Evolutionary conservation across 768 basidiomycete genomes (phyloP).

Genomic region (Boletellus ananiceps): DNA sequence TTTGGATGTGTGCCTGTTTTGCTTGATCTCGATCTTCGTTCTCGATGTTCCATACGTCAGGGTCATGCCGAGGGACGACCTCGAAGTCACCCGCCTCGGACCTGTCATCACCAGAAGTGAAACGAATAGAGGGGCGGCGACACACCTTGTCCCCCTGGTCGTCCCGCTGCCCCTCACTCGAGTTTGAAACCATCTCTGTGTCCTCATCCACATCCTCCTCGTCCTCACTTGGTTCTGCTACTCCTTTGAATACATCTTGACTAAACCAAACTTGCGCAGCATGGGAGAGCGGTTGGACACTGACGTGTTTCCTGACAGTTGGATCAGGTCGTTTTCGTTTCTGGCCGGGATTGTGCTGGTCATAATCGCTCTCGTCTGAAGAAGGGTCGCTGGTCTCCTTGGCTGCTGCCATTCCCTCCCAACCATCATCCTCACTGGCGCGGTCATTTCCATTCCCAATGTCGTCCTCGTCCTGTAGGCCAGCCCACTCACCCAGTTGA

Average conservation of each 20-base stretch:
- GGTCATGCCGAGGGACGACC: conserved; percentile 56
- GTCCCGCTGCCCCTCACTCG: conserved; percentile 30
- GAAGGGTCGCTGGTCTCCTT: conserved; percentile 49
- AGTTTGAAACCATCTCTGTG: conserved; percentile 25
- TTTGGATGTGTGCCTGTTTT: conserved; percentile 59
- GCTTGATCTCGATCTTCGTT: conserved; percentile 69
- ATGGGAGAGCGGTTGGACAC: conserved; percentile 40
- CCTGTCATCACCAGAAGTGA: conserved; percentile 17
- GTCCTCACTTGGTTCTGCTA: conserved; percentile 35
- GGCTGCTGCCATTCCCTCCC: conserved; percentile 57
- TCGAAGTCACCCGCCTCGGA: conserved; percentile 54
- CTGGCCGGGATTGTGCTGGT: conserved; percentile 26
- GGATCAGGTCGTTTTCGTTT: conserved; percentile 41
- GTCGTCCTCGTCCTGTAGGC: conserved; percentile 50
- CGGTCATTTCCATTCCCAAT: conserved; percentile 36
- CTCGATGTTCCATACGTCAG: conserved; percentile 77
- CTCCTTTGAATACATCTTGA: conserved; percentile 77
- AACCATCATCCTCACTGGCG: conserved; percentile 52
- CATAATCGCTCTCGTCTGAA: conserved; percentile 49
- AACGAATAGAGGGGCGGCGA: not conserved
- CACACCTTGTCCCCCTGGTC: conserved; percentile 28
- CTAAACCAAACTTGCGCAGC: conserved; percentile 92
- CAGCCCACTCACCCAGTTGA: conserved; percentile 77
- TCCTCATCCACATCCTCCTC: conserved; percentile 20
- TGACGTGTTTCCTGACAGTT: conserved; percentile 34